These are phyloP conservation scores for Gastrolobium villosum DNA, from an alignment of 306 rosid genomes.

Conservation along the genomic window DNA sequence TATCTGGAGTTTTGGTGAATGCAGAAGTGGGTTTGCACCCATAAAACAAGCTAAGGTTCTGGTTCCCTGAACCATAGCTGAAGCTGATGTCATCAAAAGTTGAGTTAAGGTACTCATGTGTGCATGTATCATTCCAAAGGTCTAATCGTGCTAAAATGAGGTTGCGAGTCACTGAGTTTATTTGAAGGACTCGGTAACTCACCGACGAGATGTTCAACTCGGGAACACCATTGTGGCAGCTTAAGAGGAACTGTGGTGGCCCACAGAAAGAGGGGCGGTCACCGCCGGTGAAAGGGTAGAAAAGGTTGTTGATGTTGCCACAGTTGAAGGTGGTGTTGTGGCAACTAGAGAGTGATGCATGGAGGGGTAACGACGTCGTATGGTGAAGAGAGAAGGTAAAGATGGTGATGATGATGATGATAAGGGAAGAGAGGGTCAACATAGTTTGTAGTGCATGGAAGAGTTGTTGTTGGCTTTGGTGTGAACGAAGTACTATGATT, in stretches of 20 bases:
- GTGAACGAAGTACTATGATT: not conserved
- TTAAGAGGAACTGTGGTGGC: constrained; percentile 55
- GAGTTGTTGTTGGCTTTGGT: constrained; percentile 40
- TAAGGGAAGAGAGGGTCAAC: constrained; percentile 19
- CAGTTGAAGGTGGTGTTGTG: constrained; percentile 61
- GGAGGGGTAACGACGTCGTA: constrained; percentile 49
- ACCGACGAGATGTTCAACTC: constrained; percentile 49
- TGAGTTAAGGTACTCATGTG: constrained; percentile 42
- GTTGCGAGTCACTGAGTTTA: constrained; percentile 35
- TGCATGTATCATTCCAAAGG: constrained; percentile 74
- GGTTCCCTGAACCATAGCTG: constrained; percentile 47
- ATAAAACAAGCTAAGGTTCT: constrained; percentile 60
- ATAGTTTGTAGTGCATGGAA: constrained; percentile 19
- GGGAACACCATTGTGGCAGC: constrained; percentile 49
- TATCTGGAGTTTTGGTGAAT: not conserved
- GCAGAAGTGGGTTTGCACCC: constrained; percentile 36
- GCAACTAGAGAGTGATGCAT: constrained; percentile 54
- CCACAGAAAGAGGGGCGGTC: constrained; percentile 63
- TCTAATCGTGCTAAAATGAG: constrained; percentile 60
- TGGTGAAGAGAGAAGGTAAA: constrained; percentile 39
- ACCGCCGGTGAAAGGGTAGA: constrained; percentile 70
- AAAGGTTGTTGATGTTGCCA: constrained; percentile 53
- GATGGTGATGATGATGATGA: not conserved
- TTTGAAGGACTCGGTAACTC: constrained; percentile 56
- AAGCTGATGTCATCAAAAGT: constrained; percentile 36